Evolutionary conservation across 257 asterid species (phyloP), one percentile per base, ranked within the genome.

Genomic region (Solanum sejunctum): DNA sequence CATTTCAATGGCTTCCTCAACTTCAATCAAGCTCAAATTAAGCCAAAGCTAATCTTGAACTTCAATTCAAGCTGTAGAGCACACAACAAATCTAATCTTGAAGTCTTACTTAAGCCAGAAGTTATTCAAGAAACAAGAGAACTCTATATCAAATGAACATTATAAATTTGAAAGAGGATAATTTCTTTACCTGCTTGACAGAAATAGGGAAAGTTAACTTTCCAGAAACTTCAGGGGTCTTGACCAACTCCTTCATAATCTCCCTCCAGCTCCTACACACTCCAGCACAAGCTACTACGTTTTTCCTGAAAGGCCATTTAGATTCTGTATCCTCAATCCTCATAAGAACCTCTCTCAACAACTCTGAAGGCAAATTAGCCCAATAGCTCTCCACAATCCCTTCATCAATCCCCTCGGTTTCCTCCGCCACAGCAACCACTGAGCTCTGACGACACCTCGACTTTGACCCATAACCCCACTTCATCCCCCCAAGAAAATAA

Each of bases 201-300:
- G 98, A 92, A 20, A 93, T 69, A 3, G 98, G 99, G 64, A 95
- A 95, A 39, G 99, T 95, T 64, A 95, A 86, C 78, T 85, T 93
- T 16, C 96, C 99, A 86, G 96, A 94, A 87, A 91, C 49, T 88
- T 94, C 94, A 16, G 94, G 99, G 71, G 87, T 87, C 69, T 85
- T 83, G 1, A 94, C 98, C 36, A 93, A 63, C 88, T 94, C 99
- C 92, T 92, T 92, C 93, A 95, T 89, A 85, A 89, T 88, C 78
- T 94, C 92, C 88, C 99, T 93, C 99, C 98, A 95, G 88, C 91
- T 92, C 86, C 88, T 91, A 84, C 99, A 95, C 49, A 95, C 99
- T 13, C 98, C 97, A 1, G 98, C 96, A 88, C 97, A 93, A 75
- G 98, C 95, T 87, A 94, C 96, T 8, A 95, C 99, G 83, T 89